phyloP scores from a whole-genome alignment of 2,329 filamentous ascomycete species.

The Penicillium verrucosum region DNA sequence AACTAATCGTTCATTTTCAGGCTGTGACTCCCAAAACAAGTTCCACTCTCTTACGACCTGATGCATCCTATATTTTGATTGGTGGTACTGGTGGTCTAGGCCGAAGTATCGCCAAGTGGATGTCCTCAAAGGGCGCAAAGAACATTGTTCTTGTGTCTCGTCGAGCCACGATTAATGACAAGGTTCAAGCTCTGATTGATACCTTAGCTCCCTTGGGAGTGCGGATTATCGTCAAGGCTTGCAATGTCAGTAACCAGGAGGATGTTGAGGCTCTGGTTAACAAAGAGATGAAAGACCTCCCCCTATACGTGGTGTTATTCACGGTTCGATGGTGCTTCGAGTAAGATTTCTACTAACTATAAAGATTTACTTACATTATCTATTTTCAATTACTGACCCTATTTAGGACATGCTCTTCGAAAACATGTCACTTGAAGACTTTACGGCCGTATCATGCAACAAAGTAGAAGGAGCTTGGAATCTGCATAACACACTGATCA shows the following conservation, averaged over 20 bases:
- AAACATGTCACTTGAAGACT: constrained; percentile 29
- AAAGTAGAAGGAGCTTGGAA: constrained; percentile 32
- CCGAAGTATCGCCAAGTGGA: constrained; percentile 50
- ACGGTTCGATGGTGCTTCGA: constrained; percentile 47
- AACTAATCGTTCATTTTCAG: constrained; percentile 3
- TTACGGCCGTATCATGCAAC: constrained; percentile 11
- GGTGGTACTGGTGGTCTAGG: constrained; percentile 60
- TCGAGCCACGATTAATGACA: constrained; percentile 28
- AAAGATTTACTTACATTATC: neutral
- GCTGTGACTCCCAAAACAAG: constrained; percentile 28
- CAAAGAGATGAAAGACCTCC: constrained; percentile 21
- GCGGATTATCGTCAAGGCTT: constrained; percentile 27
- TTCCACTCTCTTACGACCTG: constrained; percentile 29
- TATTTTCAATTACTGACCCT: constrained; percentile 2
- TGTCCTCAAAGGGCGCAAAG: constrained; percentile 51
- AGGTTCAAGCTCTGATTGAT: constrained; percentile 17
- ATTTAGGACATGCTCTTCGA: constrained; percentile 31
- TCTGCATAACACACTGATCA: constrained; percentile 25
- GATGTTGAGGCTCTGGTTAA: constrained; percentile 31
- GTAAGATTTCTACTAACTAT: constrained; percentile 15
- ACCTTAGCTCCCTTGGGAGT: constrained; percentile 16
- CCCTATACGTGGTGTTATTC: constrained; percentile 46
- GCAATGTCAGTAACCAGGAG: constrained; percentile 31
- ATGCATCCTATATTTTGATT: constrained; percentile 50
- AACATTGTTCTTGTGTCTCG: constrained; percentile 56